Evolutionary conservation across 805 yeast genomes (phyloP).

Genomic region (Metschnikowia cubensis): DNA sequence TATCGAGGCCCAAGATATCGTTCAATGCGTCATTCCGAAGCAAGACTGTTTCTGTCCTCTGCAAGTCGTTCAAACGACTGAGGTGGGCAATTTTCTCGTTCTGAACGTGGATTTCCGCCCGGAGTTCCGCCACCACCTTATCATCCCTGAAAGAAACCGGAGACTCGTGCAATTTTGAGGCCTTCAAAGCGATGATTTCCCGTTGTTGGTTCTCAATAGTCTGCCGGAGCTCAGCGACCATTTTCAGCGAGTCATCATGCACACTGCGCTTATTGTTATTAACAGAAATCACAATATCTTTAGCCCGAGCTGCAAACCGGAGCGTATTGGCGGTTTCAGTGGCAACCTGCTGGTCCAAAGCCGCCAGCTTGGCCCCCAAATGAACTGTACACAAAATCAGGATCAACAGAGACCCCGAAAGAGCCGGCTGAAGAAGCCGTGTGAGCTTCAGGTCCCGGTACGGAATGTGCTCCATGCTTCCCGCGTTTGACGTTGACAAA

Average conservation of each 20-base stretch:
- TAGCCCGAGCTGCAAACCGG: conserved; percentile 90
- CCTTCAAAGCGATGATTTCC: conserved; percentile 44
- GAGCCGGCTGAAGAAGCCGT: conserved; percentile 83
- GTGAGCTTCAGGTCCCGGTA: conserved; percentile 93
- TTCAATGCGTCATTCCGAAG: conserved; percentile 58
- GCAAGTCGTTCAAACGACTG: conserved; percentile 59
- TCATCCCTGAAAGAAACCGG: background rate
- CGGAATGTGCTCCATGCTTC: conserved; percentile 64
- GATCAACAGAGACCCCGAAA: conserved; percentile 81
- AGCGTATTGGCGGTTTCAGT: conserved; percentile 84
- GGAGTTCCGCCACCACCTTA: conserved; percentile 23
- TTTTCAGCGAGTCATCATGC: conserved; percentile 35
- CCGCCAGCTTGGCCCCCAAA: conserved; percentile 37
- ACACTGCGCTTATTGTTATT: conserved; percentile 43
- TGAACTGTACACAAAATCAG: conserved; percentile 86
- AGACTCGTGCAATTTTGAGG: background rate
- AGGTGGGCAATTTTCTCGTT: conserved; percentile 68
- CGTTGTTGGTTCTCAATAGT: conserved; percentile 60
- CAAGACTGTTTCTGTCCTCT: conserved; percentile 51
- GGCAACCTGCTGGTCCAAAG: conserved; percentile 40
- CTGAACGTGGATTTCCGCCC: conserved; percentile 61
- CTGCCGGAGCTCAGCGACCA: conserved; percentile 52
- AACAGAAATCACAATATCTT: conserved; percentile 72
- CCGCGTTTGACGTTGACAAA: conserved; percentile 19
- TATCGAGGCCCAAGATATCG: conserved; percentile 47